Conservation (phyloP, 2,329 filamentous ascomycete genomes). For the Grosmannia penicillata region DNA sequence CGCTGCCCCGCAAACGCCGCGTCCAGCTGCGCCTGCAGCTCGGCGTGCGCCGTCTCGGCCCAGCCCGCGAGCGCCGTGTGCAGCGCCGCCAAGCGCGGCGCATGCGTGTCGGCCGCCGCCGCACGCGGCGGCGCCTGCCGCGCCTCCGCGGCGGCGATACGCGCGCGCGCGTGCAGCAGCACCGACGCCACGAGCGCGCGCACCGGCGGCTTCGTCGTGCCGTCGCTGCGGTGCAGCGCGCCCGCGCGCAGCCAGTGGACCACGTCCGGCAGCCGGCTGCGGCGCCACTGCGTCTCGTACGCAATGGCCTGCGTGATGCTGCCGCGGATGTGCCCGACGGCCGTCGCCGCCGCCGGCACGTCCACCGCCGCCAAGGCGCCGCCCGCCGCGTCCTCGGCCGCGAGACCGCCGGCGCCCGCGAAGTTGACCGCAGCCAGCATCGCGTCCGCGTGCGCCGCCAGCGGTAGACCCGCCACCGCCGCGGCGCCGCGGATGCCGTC, state of each 20-base stretch:
- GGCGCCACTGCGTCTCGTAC: slow-evolving; percentile 62
- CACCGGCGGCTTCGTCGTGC: slow-evolving; percentile 49
- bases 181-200: slow-evolving; percentile 53
- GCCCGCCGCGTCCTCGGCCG: slow-evolving; percentile 25
- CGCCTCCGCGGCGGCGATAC: slow-evolving; percentile 35
- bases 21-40: slow-evolving; percentile 68
- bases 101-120: slow-evolving; percentile 16
- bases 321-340: slow-evolving; percentile 51
- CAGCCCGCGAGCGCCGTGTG: slow-evolving; percentile 48
- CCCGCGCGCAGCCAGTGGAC: slow-evolving; percentile 49
- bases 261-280: slow-evolving; percentile 52
- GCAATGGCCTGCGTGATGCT: slow-evolving; percentile 53
- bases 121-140: slow-evolving; percentile 1
- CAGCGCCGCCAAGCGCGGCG: slow-evolving; percentile 34
- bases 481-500: slow-evolving; percentile 57
- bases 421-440: slow-evolving; percentile 43
- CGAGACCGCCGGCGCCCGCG: slow-evolving; percentile 2
- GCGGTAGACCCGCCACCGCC: slow-evolving; percentile 28
- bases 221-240: slow-evolving; percentile 22
- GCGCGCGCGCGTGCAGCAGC: slow-evolving; percentile 35
- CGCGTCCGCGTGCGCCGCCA: slow-evolving; percentile 22
- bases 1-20: slow-evolving; percentile 58
- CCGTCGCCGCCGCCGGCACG: slow-evolving; percentile 43
- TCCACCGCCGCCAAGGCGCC: slow-evolving; percentile 46
- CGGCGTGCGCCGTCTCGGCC: slow-evolving; percentile 68